Percentiles rank a stretch among this genome's conserved stretches.
Conservation (phyloP, 805 yeast species). For the Candida sonorensis region DNA sequence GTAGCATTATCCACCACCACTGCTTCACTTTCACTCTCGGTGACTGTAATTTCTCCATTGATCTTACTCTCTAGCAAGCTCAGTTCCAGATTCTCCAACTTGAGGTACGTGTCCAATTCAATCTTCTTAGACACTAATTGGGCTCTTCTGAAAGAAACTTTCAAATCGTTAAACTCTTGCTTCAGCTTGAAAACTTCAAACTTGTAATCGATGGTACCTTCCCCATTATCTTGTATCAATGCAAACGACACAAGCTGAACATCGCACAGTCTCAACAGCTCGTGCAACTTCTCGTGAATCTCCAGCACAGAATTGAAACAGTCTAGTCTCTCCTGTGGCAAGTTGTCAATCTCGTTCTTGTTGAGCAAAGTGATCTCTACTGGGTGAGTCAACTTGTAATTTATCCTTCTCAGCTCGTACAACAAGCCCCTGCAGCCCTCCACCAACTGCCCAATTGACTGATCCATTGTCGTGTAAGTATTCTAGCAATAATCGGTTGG, state of each 20-base stretch:
- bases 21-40: too few relatives aligned
- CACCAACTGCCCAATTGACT: background rate
- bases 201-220: constrained; percentile 2
- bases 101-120: too few relatives aligned
- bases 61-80: too few relatives aligned
- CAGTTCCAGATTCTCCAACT: too few relatives aligned
- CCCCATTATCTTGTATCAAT: too few relatives aligned
- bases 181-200: constrained; percentile 12
- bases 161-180: constrained; percentile 21
- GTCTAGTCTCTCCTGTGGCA: constrained; percentile 6
- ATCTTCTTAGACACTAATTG: constrained; percentile 19
- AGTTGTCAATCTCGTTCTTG: background rate
- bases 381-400: constrained; percentile 1
- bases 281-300: constrained; percentile 14
- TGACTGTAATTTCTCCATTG: too few relatives aligned
- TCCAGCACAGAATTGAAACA: constrained; percentile 11
- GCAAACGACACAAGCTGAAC: too few relatives aligned
- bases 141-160: constrained; percentile 21
- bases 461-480: background rate
- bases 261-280: too few relatives aligned
- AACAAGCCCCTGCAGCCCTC: background rate
- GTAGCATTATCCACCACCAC: too few relatives aligned
- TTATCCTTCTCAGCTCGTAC: constrained; percentile 1
- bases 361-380: background rate
- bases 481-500: too few relatives aligned